Evolutionary conservation across 2,329 filamentous ascomycete species (phyloP), one percentile per base, ranked within the genome.

Genomic region (Dactylonectria macrodidyma): DNA sequence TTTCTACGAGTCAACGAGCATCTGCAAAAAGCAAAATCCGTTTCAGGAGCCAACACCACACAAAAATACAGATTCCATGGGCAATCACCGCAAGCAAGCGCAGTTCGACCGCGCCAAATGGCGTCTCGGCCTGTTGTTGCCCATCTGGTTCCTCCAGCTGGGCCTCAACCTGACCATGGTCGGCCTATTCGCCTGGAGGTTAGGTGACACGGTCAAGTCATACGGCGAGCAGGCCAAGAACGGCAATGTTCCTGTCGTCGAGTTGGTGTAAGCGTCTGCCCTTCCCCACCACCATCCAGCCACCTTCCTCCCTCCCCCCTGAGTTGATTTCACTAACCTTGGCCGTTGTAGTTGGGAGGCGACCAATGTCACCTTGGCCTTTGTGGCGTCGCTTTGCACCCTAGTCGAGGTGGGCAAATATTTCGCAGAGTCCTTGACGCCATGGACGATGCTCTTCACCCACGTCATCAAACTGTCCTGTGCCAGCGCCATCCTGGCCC

Each of bases 21-120:
- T 30, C 19, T 19, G 19, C 19, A 54, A 22, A 61, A 61, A 24
- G 24, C 10, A 48, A 52, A 62, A 34, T 24, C 36, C 36, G 16
- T 5, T 11, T 3, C 50, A 8, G n/a, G 30, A 16, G 26, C 33
- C 11, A 19, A 16, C n/a, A 26, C 8, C 34, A 59, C 5, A 41
- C 22, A 47, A 38, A 38, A 61, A 57, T 54, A 48, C 62, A 26
- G 66, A 73, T 63, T 33, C 71, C 24, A 81, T 83, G 75, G 83
- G 80, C 54, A 81, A 78, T 50, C 85, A 88, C 67, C 81, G 85
- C 69, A 81, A 87, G 41, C 85, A 88, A 69, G 85, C 85, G 33
- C 84, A 87, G 66, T 89, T 87, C 69, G 81, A 82, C 63, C 83
- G 86, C 34, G 84, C 88, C 16, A 80, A 81, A 76, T 90, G 88